Base-by-base conservation (phyloP, 345 rosid genomes). In the Eucalyptus sp. region DNA sequence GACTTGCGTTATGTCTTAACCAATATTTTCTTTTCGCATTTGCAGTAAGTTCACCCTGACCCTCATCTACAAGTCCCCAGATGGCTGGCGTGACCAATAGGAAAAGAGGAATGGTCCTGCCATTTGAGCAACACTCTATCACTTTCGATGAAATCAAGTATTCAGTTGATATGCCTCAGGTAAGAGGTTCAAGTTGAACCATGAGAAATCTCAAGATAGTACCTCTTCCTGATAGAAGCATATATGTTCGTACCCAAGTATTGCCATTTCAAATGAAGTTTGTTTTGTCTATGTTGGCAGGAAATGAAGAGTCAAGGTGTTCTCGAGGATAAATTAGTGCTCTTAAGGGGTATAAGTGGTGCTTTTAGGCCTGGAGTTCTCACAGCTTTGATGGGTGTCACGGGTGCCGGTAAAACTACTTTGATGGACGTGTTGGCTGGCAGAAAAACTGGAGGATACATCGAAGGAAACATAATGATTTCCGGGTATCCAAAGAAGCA, bases 131-230 rank as follows among this genome's bases (percentile, higher is more conserved):
- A 76, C 91, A 93, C 88, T 94, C 93, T 18, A 90, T 95, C 52
- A 93, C 95, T 37, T 94, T 95, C 62, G 94, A 94, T 46, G 92
- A 93, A 5, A 81, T 95, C 44, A 86, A 22, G 33, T 95, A 95
- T 88, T 92, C 94, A 17, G 94, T 95, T 33, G 94, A 94, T 89
- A 93, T 95, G 96, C 97, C 97, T 25, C 92, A 76, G 96, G 97
- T 93, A 91, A 60, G 27, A 37, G 27, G 8, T 76, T 41, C 83
- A 76, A 18, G 83, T 37, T 76, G 48, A 37, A 76, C 48, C 46
- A 49, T 68, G 50, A 15, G 86, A 81, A 29, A 54, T 27, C 37
- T n/a, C 33, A 64, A 64, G 37, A 64, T n/a, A 64, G 71, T 7
- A 29, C 18, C 71, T 60, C 66, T 8, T 37, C 83, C 41, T 20